phyloP scores from a whole-genome alignment of 345 rosid genomes.

The Arabidopsis suecica region DNA sequence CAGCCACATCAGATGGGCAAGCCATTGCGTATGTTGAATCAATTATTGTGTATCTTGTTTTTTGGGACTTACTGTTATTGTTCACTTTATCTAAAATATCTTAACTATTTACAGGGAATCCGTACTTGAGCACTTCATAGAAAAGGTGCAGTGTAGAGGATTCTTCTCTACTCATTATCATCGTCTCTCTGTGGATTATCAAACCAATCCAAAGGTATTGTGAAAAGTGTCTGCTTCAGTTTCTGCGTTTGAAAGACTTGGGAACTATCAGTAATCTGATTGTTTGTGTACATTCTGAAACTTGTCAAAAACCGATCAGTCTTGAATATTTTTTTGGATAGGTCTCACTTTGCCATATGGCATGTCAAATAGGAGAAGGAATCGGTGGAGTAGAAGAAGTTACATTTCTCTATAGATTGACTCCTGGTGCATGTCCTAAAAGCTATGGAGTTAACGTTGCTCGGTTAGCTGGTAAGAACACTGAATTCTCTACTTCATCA shows the following conservation, averaged over 20 bases:
- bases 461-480: constrained; percentile 77
- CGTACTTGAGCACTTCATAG: constrained; percentile 86
- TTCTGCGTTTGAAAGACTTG: neutral
- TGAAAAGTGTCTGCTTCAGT: constrained; percentile 21
- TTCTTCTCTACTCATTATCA: constrained; percentile 98
- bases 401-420: constrained; percentile 85
- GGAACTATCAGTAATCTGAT: constrained; percentile 29
- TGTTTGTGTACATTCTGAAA: neutral
- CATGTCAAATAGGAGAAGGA: constrained; percentile 80
- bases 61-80: neutral
- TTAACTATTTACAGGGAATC: constrained; percentile 62
- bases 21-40: constrained; percentile 83
- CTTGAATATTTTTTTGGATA: constrained; percentile 38
- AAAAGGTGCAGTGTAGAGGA: constrained; percentile 82
- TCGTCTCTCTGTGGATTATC: constrained; percentile 75
- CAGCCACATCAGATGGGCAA: constrained; percentile 98
- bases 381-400: constrained; percentile 77
- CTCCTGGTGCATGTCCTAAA: constrained; percentile 89
- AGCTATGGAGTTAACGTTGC: constrained; percentile 98
- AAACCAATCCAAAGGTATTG: constrained; percentile 61
- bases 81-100: constrained; percentile 1
- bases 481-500: neutral
- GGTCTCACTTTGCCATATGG: constrained; percentile 97
- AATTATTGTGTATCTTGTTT: constrained; percentile 20
- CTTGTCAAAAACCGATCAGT: neutral